Base-by-base conservation (phyloP, 495 filamentous ascomycete genomes). In the Lasiosphaeris hirsuta region DNA sequence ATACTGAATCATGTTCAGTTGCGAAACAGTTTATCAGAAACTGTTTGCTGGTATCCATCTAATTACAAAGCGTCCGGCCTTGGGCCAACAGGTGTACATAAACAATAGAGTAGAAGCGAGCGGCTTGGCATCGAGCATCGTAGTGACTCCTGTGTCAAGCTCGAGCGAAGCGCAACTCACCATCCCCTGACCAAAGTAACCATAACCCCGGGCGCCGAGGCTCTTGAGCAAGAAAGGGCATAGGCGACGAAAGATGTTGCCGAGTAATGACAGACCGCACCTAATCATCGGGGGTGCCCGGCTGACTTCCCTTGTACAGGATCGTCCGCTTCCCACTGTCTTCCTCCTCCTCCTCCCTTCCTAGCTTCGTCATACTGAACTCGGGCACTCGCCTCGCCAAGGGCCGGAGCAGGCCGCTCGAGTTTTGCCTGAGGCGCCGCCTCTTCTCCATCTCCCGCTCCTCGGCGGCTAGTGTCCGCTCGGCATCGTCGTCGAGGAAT, bases 341-440 rank as follows among this genome's bases (percentile, higher is more conserved):
- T 51, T 75, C 73, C 54, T 75, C 68, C 46, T 71, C 57, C 10
- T 76, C 71, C 19, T 77, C 72, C 36, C 64, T 61, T 14, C 66
- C 70, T 33, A 80, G 76, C 57, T 70, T 78, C 19, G 77, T 80
- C 70, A 78, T 75, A 63, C 76, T 75, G 51, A 76, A 74, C 54
- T 78, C 75, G 18, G 73, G 69, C 38, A 78, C 58, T 1, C 70
- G 67, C 33, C 73, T 69, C 36, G 70, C 66, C 38, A 74, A 60
- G 13, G 67, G 72, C 19, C 70, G 66, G 15, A 74, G 41, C 1
- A 68, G 37, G 4, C 67, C 69, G 13, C 59, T 58, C 11, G 67
- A 54, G 53, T 62, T 72, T 23, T 70, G 62, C 53, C 60, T 75
- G 38, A 44, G 23, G 7, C 67, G 64, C 7, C 70, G 72, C n/a